These are phyloP conservation scores for Backusella mclennaniae DNA, from an alignment of 192 early-diverging fungal genomes.

Conservation along the genomic window DNA sequence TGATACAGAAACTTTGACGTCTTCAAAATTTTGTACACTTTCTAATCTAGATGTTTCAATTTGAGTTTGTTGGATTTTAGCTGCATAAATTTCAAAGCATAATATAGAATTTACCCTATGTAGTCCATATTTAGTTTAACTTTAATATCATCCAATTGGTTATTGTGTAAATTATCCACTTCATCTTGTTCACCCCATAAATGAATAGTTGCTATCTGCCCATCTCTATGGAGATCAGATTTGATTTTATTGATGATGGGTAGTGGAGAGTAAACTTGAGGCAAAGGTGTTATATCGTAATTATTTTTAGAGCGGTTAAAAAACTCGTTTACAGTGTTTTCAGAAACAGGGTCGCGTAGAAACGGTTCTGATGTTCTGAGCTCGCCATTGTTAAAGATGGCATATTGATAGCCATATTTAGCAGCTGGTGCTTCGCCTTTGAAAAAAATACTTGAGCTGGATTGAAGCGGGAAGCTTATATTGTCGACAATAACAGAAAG, in stretches of 20 bases:
- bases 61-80: not conserved
- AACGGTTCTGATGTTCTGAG: not conserved
- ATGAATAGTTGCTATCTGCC: not conserved
- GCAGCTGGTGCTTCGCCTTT: not conserved
- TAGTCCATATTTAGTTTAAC: constrained; percentile 5
- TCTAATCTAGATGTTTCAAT: not conserved
- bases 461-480: not conserved
- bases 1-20: not conserved
- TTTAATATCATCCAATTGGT: constrained; percentile 2
- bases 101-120: not conserved
- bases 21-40: not conserved
- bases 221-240: not conserved
- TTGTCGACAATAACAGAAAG: constrained; percentile 9
- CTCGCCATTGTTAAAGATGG: not conserved
- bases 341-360: not conserved
- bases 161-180: not conserved
- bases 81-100: not conserved
- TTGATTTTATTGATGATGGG: constrained; percentile 1
- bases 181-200: not conserved
- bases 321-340: not conserved
- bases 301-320: not conserved
- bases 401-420: constrained; percentile 2
- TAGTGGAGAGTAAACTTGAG: not conserved
- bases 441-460: not conserved
- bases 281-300: not conserved